phyloP scores from a whole-genome alignment of 2,329 filamentous ascomycete species.

The Trichoderma semiorbis region DNA sequence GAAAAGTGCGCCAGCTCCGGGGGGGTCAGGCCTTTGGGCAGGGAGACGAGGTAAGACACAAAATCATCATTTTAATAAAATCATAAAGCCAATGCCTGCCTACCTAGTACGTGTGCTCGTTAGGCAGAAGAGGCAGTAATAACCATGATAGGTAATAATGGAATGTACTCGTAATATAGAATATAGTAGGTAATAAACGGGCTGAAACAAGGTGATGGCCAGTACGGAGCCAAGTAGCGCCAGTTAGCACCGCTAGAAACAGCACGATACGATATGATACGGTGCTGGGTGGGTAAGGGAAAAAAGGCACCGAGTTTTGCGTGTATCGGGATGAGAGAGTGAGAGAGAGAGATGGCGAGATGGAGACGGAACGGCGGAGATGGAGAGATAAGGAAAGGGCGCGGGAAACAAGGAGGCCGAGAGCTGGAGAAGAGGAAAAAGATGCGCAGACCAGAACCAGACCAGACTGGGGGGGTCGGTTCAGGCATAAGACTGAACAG shows the following conservation, averaged over 20 bases:
- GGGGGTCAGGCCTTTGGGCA: not conserved
- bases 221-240: not conserved
- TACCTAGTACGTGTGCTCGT: not conserved
- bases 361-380: constrained; percentile 8
- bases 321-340: not conserved
- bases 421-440: not conserved
- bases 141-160: not conserved
- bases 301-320: not conserved
- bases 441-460: not conserved
- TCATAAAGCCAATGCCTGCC: not conserved
- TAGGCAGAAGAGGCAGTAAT: not conserved
- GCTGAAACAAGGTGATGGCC: not conserved
- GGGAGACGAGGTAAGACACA: not conserved
- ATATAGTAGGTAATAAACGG: not conserved
- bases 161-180: not conserved
- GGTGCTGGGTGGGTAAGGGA: not conserved
- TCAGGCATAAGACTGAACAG: not conserved
- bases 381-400: not conserved
- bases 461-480: not conserved
- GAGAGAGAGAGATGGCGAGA: not conserved
- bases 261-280: not conserved
- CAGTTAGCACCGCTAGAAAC: not conserved
- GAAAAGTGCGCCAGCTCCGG: not conserved
- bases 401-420: not conserved
- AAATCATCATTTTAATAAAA: not conserved